Evolutionary conservation across 192 early-diverging fungal genomes (phyloP), one percentile per base, ranked within the genome.

Genomic region (Linnemannia schmuckeri): DNA sequence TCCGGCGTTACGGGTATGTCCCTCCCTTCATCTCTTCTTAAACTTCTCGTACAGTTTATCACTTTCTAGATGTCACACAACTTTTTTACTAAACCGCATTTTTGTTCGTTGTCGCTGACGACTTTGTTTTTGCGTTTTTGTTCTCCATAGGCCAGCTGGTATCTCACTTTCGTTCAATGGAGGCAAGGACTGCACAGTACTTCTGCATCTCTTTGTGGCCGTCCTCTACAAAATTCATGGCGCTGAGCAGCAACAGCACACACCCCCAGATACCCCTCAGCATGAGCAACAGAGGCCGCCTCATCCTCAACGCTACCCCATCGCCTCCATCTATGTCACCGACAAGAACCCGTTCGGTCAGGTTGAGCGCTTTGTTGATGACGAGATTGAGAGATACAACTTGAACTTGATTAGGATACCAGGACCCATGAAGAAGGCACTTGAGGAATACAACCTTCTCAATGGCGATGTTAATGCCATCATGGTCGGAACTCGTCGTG

Each of bases 111-210:
- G 20, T n/a, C 15, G 70, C 27, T 27, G 5, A 20, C 42, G 18
- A 57, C 41, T 55, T 54, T n/a, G 18, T 44, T 72, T 66, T 38
- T 35, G 40, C 70, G 80, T 69, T 38, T 93, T 35, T 42, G 41
- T 42, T 17, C 68, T 42, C 72, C 75, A 10, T 90, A 97, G 96
- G 54, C 82, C 89, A 27, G 87, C 92, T 0, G 89, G 90, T 9
- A 70, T 98, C 17, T 93, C 95, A 8, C 88, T 99, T 55, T 95
- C 94, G 71, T 99, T 98, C 80, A 99, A 99, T 82, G 98, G 98
- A 13, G 98, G 98, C 24, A 99, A 99, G 88, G 98, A 99, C 85
- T 98, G 98, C 89, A 98, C 97, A 3, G 96, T 97, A 17, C 88
- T 99, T 57, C 90, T 99, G 57, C 95, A 97, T 82, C 82, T 98